Evolutionary conservation across 805 yeast genomes (phyloP).

Genomic region (Monosporozyma unispora): DNA sequence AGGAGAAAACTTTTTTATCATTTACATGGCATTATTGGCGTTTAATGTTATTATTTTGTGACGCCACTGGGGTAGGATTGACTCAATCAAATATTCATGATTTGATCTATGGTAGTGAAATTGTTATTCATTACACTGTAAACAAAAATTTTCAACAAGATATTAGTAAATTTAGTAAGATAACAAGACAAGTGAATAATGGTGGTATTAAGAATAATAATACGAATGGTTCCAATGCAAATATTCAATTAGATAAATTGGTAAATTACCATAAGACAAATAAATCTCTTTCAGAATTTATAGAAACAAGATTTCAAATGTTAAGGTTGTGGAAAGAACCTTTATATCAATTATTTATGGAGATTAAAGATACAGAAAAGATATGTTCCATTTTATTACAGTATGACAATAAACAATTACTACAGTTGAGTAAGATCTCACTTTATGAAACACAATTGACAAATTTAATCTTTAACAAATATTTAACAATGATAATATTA

Average conservation of each 20-base stretch:
- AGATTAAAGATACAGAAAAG: not conserved
- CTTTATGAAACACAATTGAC: slow-evolving; percentile 23
- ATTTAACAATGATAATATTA: slow-evolving; percentile 17
- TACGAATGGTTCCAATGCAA: not conserved
- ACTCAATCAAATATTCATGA: not conserved
- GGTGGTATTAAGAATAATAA: not conserved
- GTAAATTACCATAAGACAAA: not conserved
- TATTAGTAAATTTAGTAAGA: not conserved
- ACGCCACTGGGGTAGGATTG: not conserved
- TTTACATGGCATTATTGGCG: slow-evolving; percentile 30
- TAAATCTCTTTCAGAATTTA: slow-evolving; percentile 6
- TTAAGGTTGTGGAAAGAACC: slow-evolving; percentile 22
- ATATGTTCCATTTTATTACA: slow-evolving; percentile 7
- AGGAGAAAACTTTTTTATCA: slow-evolving; percentile 20
- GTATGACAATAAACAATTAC: slow-evolving; percentile 20
- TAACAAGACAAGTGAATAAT: not conserved
- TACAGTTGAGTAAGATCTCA: slow-evolving; percentile 15
- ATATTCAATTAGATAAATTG: not conserved
- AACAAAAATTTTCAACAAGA: not conserved
- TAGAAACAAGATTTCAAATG: slow-evolving; percentile 17
- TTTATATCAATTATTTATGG: not conserved
- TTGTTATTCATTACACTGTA: not conserved
- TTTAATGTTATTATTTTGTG: slow-evolving; percentile 10
- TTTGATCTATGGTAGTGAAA: not conserved
- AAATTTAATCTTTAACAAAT: slow-evolving; percentile 23